These are phyloP conservation scores for Botrytis porri DNA, from an alignment of 2,329 filamentous ascomycete genomes.

Conservation along the genomic window DNA sequence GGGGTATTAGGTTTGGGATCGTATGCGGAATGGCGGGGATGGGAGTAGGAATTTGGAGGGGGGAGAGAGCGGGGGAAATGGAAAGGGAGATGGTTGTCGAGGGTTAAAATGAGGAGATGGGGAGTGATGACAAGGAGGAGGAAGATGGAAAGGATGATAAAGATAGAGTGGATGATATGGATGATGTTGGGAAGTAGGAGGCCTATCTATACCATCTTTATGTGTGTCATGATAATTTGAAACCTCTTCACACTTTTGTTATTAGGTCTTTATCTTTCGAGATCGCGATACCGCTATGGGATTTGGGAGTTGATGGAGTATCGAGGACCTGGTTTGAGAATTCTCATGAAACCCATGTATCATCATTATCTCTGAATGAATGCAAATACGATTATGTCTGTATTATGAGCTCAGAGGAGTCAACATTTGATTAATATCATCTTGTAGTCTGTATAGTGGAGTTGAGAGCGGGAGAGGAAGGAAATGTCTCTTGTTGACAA, in stretches of 20 bases:
- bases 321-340: not conserved
- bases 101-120: not conserved
- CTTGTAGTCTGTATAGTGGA: no score
- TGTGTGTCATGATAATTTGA: not conserved
- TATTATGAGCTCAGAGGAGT: no score
- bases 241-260: not conserved
- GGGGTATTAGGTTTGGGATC: not conserved
- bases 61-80: not conserved
- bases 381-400: not conserved
- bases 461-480: no score
- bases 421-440: no score
- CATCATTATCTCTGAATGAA: rapidly evolving
- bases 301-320: not conserved
- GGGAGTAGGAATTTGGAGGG: not conserved
- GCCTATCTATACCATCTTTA: not conserved
- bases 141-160: not conserved
- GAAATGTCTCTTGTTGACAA: no score
- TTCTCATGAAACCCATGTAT: not conserved
- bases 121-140: not conserved
- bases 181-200: not conserved
- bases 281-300: not conserved
- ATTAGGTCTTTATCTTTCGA: not conserved
- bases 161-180: not conserved
- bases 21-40: not conserved
- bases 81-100: not conserved